Conservation (phyloP, 73 alveolate genomes). For the Tetrahymena malaccensis region DNA sequence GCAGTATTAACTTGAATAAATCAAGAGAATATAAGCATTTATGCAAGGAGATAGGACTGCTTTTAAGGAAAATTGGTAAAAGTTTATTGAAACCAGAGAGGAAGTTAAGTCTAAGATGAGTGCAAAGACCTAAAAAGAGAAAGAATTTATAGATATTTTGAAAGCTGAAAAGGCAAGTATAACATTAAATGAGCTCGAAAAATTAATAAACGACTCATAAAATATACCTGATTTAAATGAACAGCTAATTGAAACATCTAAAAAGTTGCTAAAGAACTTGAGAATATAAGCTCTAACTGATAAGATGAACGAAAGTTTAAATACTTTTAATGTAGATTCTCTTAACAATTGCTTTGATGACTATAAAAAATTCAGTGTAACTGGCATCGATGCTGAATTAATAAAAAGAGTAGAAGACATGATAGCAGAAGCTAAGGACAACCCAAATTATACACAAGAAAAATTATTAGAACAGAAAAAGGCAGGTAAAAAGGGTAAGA, state of each 20-base stretch:
- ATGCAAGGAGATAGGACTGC: neutral
- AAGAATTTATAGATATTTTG: constrained; percentile 22
- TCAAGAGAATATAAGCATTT: constrained; percentile 15
- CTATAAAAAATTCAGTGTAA: constrained; percentile 1
- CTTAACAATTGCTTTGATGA: constrained; percentile 18
- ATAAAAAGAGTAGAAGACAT: constrained; percentile 35
- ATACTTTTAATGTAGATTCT: constrained; percentile 24
- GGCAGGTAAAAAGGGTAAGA: constrained; percentile 23
- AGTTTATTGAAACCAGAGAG: constrained; percentile 14
- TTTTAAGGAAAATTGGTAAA: constrained; percentile 9
- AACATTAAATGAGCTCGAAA: constrained; percentile 30
- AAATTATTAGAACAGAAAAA: constrained; percentile 33
- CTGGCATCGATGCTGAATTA: constrained; percentile 25
- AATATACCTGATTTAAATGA: constrained; percentile 7
- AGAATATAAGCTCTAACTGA: constrained; percentile 10
- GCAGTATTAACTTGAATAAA: neutral
- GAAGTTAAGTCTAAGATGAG: constrained; percentile 1
- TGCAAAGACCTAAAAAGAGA: constrained; percentile 5
- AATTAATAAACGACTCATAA: constrained; percentile 16
- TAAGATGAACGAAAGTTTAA: constrained; percentile 7
- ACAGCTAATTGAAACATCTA: constrained; percentile 9
- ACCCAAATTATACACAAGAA: constrained; percentile 21
- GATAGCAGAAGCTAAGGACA: constrained; percentile 32
- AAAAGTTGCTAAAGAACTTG: constrained; percentile 21
- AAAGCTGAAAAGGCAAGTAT: constrained; percentile 32